Evolutionary conservation across 257 asterid species (phyloP).

Genomic region (Salvia miltiorrhiza): DNA sequence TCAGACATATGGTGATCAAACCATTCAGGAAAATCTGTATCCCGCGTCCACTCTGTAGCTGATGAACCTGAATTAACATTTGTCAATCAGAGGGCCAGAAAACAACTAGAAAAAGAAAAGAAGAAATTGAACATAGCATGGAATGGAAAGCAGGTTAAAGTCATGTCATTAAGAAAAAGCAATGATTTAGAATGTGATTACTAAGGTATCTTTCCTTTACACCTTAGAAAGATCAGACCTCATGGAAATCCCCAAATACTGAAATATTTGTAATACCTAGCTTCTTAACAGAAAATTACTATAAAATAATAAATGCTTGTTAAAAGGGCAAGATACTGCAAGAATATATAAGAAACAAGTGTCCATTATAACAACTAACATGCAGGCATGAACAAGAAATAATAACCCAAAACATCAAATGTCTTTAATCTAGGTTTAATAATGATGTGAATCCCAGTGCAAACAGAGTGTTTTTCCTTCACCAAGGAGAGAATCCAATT

Average conservation of each 20-base stretch:
- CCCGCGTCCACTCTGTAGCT: constrained; percentile 85
- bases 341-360: neutral
- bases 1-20: constrained; percentile 71
- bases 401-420: neutral
- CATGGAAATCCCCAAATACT: too few species aligned
- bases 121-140: constrained; percentile 1
- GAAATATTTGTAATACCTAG: too few species aligned
- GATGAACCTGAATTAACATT: constrained; percentile 72
- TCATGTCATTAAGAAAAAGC: neutral
- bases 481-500: neutral
- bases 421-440: neutral
- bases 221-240: too few species aligned
- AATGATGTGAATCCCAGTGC: neutral
- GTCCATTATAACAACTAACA: neutral
- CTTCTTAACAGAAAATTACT: too few species aligned
- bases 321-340: neutral
- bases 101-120: neutral
- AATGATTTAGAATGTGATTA: neutral
- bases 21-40: constrained; percentile 72
- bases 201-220: too few species aligned
- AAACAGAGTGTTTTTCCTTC: neutral
- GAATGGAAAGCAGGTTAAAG: neutral
- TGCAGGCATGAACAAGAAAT: neutral
- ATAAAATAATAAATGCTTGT: neutral
- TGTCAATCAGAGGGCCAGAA: constrained; percentile 24